phyloP scores from a whole-genome alignment of 495 filamentous ascomycete genomes.

The Penicillium ochrochloron region DNA sequence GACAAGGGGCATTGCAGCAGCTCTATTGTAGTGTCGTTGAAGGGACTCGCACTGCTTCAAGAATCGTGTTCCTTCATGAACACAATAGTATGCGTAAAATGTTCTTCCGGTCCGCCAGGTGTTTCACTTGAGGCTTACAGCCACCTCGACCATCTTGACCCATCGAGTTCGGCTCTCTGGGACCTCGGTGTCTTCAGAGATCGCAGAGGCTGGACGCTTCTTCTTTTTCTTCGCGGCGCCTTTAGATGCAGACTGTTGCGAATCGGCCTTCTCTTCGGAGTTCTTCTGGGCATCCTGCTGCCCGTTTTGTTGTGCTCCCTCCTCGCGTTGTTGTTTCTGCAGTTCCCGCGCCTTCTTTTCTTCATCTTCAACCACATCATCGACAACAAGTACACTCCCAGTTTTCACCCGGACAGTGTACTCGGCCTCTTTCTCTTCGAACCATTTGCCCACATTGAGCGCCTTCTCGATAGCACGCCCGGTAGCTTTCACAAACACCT shows the following conservation, averaged over 20 bases:
- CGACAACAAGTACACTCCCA: slow-evolving; percentile 68
- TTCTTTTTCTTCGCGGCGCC: slow-evolving; percentile 47
- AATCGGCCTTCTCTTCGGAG: not conserved
- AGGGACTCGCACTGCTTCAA: not conserved
- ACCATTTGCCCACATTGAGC: slow-evolving; percentile 64
- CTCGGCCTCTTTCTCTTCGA: slow-evolving; percentile 60
- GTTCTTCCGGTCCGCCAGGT: not conserved
- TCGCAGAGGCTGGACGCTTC: slow-evolving; percentile 36
- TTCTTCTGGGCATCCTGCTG: not conserved
- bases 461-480: slow-evolving; percentile 79
- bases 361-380: slow-evolving; percentile 65
- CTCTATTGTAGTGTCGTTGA: not conserved
- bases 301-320: not conserved
- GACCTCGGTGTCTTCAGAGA: slow-evolving; percentile 55
- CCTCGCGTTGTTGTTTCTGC: slow-evolving; percentile 32
- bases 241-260: slow-evolving; percentile 24
- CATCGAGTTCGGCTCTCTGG: slow-evolving; percentile 66
- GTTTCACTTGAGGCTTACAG: slow-evolving; percentile 60
- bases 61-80: not conserved
- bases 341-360: slow-evolving; percentile 30
- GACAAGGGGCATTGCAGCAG: not conserved
- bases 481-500: slow-evolving; percentile 77
- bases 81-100: not conserved
- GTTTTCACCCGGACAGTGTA: slow-evolving; percentile 63
- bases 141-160: slow-evolving; percentile 68